A percentile compares a stretch with the other conserved stretches of the same genome.
phyloP scores from a whole-genome alignment of 2,329 filamentous ascomycete species.

The Pyrenophora teres region DNA sequence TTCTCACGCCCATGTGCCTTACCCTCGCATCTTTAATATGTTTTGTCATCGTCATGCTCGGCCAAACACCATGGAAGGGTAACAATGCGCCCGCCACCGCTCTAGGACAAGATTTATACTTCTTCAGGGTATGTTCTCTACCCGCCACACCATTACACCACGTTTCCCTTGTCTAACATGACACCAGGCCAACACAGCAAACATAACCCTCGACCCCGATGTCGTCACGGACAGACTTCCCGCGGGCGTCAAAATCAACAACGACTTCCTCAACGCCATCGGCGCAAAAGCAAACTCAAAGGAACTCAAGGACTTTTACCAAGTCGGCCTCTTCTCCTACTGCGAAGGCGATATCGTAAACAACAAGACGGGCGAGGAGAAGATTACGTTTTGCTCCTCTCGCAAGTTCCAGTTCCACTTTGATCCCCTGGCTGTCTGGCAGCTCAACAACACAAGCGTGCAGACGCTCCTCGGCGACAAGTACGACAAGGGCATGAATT shows the following conservation, averaged over 20 bases:
- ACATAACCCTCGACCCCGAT: slow-evolving; percentile 60
- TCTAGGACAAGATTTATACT: slow-evolving; percentile 59
- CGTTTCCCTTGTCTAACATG: slow-evolving; percentile 16
- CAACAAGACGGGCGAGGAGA: slow-evolving; percentile 54
- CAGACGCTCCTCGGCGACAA: slow-evolving; percentile 65
- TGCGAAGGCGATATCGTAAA: slow-evolving; percentile 66
- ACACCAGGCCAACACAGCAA: slow-evolving; percentile 45
- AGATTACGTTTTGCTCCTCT: slow-evolving; percentile 67
- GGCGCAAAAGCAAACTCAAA: slow-evolving; percentile 42
- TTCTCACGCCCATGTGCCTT: slow-evolving; percentile 82
- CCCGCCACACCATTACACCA: slow-evolving; percentile 13
- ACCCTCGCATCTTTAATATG: slow-evolving; percentile 78
- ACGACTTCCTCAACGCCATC: slow-evolving; percentile 49
- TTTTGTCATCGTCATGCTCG: slow-evolving; percentile 62
- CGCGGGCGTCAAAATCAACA: slow-evolving; percentile 39
- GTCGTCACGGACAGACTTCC: slow-evolving; percentile 38
- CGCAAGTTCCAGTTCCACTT: slow-evolving; percentile 77
- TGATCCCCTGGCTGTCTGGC: slow-evolving; percentile 69
- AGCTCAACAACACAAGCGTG: slow-evolving; percentile 60
- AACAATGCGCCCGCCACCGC: slow-evolving; percentile 42
- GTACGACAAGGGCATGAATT: slow-evolving; percentile 68
- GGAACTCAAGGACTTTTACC: slow-evolving; percentile 74
- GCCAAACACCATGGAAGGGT: slow-evolving; percentile 56
- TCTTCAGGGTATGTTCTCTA: slow-evolving; percentile 61
- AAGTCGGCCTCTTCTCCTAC: slow-evolving; percentile 85